Evolutionary conservation across 1,284 basidiomycete species (phyloP), one percentile per base, ranked within the genome.

Genomic region (Anthracocystis panici-leucophaei): DNA sequence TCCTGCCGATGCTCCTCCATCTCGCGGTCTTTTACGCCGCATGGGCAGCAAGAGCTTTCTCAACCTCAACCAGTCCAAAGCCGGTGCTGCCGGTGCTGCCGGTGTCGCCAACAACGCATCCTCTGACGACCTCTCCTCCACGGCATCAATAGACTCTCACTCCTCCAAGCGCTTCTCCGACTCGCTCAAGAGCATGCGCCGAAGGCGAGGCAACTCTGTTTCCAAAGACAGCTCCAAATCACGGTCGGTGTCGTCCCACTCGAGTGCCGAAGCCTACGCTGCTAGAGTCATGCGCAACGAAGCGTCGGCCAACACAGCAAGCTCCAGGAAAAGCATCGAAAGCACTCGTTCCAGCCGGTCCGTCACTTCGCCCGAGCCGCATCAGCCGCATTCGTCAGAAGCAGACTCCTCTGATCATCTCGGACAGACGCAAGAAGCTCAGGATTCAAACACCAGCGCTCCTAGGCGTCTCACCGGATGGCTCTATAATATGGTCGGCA

Each of bases 381-480:
- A 59, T 0, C 46, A 29, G 21, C 57, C 48, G 14, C 65, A 55
- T 12, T 61, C 54, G 9, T 67, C 71, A 10, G 65, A 65, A 21
- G 42, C 52, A n/a, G 55, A 65, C 21, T 12, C 18, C 14, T 33
- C 44, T 4, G 31, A 58, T 12, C 8, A 27, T 23, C 27, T 21
- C n/a, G 41, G 23, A 0, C 60, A 59, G 3, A 40, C 40, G 40
- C 40, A n/a, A 5, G 62, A 57, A 5, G 21, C 25, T 42, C 57
- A 57, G 12, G 68, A 61, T 14, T 55, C 56, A 1, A 23, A 55
- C 14, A 23, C 29, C 3, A 60, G 38, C 25, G 58, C 54, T 1
- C 80, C 80, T 1, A 71, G 60, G 45, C 75, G 80, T 9, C 68
- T 81, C 41, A 80, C 76, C 18, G 79, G 80, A 18, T 81, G 80